Evolutionary conservation across 2,329 filamentous ascomycete species (phyloP).

Genomic region (Hymenoscyphus infarciens): DNA sequence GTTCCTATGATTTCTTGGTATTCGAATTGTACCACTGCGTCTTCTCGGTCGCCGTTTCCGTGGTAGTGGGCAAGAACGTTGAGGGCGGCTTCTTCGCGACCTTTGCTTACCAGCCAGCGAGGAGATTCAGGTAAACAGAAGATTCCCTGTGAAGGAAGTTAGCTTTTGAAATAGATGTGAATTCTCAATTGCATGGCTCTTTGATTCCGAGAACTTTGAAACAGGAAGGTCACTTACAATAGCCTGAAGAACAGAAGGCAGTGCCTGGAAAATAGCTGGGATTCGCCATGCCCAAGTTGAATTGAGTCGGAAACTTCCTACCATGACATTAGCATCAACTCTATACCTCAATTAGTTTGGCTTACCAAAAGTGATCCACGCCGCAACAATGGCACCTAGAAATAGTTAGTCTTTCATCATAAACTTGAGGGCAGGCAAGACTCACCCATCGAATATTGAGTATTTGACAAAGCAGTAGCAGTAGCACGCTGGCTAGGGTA

Average conservation of each 20-base stretch:
- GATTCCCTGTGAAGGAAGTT: constrained; percentile 19
- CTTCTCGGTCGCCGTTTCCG: constrained; percentile 35
- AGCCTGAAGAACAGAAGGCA: constrained; percentile 14
- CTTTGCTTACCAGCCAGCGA: constrained; percentile 41
- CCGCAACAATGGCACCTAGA: constrained; percentile 23
- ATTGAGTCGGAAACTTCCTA: constrained; percentile 15
- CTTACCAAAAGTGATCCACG: constrained; percentile 24
- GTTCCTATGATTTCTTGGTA: constrained; percentile 41
- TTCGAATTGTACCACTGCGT: constrained; percentile 38
- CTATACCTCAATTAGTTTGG: neutral
- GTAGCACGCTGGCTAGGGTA: constrained; percentile 34
- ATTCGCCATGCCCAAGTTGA: constrained; percentile 41
- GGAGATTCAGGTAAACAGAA: constrained; percentile 37
- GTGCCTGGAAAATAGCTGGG: constrained; percentile 30
- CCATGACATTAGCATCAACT: neutral
- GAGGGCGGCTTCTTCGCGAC: constrained; percentile 46
- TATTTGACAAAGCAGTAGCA: constrained; percentile 36
- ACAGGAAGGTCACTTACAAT: neutral
- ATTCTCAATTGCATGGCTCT: no score
- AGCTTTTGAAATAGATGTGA: neutral
- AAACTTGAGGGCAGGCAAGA: neutral
- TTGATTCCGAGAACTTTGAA: neutral
- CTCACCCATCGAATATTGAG: constrained; percentile 35
- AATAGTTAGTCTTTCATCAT: constrained; percentile 14
- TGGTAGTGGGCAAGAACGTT: constrained; percentile 47